These are phyloP conservation scores for Lyophyllum decastes DNA, from an alignment of 768 basidiomycete species.

Conservation along the genomic window DNA sequence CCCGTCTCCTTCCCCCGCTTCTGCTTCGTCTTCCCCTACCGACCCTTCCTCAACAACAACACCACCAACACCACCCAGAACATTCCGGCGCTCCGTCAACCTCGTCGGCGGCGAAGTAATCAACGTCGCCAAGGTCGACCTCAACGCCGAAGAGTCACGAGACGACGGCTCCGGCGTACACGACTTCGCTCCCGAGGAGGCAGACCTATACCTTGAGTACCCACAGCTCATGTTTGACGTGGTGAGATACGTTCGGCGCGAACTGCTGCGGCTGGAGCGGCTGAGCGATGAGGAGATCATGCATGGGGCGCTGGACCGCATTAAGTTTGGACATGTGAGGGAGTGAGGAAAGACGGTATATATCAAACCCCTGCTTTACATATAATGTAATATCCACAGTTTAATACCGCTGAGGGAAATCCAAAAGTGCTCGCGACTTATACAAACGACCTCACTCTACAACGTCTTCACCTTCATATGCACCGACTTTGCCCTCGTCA, in stretches of 20 bases:
- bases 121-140: conserved; percentile 56
- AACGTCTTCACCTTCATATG: conserved; percentile 78
- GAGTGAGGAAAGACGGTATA: conserved; percentile 1
- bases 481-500: conserved; percentile 78
- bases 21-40: background rate
- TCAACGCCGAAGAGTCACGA: conserved; percentile 56
- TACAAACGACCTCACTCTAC: conserved; percentile 5
- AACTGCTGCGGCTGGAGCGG: conserved; percentile 67
- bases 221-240: conserved; percentile 74
- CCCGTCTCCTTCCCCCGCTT: background rate
- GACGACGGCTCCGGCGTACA: conserved; percentile 76
- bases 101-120: conserved; percentile 68
- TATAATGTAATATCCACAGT: background rate
- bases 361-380: background rate
- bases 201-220: conserved; percentile 70
- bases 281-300: conserved; percentile 46
- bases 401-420: background rate
- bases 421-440: background rate
- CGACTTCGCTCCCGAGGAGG: conserved; percentile 62
- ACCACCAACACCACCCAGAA: conserved; percentile 13
- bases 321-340: conserved; percentile 41
- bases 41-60: conserved; percentile 11
- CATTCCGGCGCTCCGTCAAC: conserved; percentile 66
- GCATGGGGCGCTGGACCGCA: conserved; percentile 32
- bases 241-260: conserved; percentile 70